Evolutionary conservation across 768 basidiomycete species (phyloP).

Genomic region (Leccinum longicurvipes): DNA sequence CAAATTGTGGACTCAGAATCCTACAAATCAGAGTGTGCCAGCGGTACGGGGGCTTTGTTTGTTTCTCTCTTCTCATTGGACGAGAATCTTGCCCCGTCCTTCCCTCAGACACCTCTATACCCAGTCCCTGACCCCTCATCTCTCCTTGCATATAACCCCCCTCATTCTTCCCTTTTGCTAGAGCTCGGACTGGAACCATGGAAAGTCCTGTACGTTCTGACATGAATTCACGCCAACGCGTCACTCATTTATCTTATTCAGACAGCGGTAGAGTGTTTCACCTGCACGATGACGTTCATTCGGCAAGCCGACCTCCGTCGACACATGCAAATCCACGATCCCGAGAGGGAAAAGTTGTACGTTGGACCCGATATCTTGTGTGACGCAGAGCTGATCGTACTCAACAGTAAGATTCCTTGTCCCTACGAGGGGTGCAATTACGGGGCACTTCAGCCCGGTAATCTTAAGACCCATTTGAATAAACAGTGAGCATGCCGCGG

Average conservation of each 20-base stretch:
- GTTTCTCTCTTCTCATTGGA: not conserved
- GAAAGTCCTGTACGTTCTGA: not conserved
- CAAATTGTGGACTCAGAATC: constrained; percentile 6
- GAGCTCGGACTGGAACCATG: not conserved
- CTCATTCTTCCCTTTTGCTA: not conserved
- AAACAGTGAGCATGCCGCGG: constrained; percentile 35
- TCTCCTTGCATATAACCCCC: too few species aligned
- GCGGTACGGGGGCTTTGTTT: not conserved
- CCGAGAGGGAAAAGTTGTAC: constrained; percentile 23
- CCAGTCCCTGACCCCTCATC: too few species aligned
- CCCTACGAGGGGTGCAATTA: constrained; percentile 16
- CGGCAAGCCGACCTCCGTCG: constrained; percentile 27
- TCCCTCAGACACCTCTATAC: not conserved
- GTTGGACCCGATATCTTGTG: not conserved
- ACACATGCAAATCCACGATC: constrained; percentile 25
- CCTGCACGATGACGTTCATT: constrained; percentile 15
- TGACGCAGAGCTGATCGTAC: not conserved
- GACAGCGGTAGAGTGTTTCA: not conserved
- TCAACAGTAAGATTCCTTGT: constrained; percentile 23
- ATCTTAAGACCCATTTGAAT: constrained; percentile 25
- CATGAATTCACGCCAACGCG: not conserved
- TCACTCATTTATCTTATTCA: not conserved
- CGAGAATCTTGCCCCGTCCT: not conserved
- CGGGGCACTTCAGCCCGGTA: constrained; percentile 25
- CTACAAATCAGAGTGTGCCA: constrained; percentile 22